These are phyloP conservation scores for Diplosphaera chodatii DNA, from an alignment of 139 green algal genomes.

Conservation along the genomic window DNA sequence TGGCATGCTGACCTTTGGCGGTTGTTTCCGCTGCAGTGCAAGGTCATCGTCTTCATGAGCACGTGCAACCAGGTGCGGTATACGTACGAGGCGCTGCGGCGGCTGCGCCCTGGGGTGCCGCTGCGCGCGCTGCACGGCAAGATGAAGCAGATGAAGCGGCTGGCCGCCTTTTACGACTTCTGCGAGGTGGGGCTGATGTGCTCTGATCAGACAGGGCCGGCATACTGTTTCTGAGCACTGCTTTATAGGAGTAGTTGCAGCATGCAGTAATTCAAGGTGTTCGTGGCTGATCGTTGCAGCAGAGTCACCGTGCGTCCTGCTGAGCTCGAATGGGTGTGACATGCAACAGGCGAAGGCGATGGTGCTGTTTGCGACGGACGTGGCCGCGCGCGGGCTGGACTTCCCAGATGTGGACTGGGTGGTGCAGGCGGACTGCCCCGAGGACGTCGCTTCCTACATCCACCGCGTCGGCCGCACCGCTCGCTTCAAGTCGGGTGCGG, in stretches of 20 bases:
- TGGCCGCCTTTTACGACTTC: slow-evolving; percentile 80
- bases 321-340: too few species aligned
- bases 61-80: slow-evolving; percentile 98
- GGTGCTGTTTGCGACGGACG: slow-evolving; percentile 91
- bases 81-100: slow-evolving; percentile 84
- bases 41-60: slow-evolving; percentile 90
- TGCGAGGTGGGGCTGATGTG: too few species aligned
- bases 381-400: slow-evolving; percentile 84
- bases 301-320: too few species aligned
- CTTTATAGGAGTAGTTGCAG: too few species aligned
- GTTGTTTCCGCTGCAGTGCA: slow-evolving; percentile 18
- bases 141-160: slow-evolving; percentile 94
- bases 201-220: too few species aligned
- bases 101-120: slow-evolving; percentile 83
- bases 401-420: slow-evolving; percentile 93
- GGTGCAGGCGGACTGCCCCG: slow-evolving; percentile 88
- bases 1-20: too few species aligned
- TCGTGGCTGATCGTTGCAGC: too few species aligned
- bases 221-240: too few species aligned
- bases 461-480: slow-evolving; percentile 86
- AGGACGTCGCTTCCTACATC: slow-evolving; percentile 91
- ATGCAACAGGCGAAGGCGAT: slow-evolving; percentile 41
- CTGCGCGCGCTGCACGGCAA: slow-evolving; percentile 85
- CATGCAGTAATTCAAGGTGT: too few species aligned
- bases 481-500: slow-evolving; percentile 45